Conservation (phyloP, 306 rosid species). For the Carpinus viminea region DNA sequence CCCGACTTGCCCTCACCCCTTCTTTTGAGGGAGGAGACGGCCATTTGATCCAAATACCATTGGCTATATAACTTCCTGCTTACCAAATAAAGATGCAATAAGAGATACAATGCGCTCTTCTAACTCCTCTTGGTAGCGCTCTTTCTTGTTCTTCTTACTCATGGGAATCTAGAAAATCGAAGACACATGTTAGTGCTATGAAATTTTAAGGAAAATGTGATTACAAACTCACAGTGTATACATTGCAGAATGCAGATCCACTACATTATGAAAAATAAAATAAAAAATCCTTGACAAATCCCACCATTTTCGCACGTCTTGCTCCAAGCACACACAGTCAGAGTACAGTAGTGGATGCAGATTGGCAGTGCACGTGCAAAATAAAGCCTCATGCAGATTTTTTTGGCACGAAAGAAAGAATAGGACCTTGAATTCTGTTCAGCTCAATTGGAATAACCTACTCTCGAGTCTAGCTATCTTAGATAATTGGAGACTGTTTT, state of each 20-base stretch:
- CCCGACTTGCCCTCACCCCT: not conserved
- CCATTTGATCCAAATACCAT: not conserved
- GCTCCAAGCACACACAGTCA: not conserved
- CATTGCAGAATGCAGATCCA: not conserved
- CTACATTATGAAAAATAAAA: not conserved
- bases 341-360: not conserved
- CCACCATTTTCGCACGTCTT: not conserved
- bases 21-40: not conserved
- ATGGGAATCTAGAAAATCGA: constrained; percentile 55
- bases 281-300: not conserved
- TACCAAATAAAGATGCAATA: constrained; percentile 92
- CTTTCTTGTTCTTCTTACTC: constrained; percentile 85
- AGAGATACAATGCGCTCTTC: constrained; percentile 89
- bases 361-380: not conserved
- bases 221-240: not conserved
- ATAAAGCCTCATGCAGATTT: not conserved
- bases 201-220: constrained; percentile 12
- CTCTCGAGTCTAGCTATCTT: not conserved
- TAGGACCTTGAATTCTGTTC: not conserved
- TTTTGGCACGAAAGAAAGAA: not conserved
- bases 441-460: not conserved
- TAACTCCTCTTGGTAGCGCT: constrained; percentile 84
- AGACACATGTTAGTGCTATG: constrained; percentile 23
- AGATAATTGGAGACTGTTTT: not conserved
- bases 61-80: constrained; percentile 49